Evolutionary conservation across 2,329 filamentous ascomycete genomes (phyloP).

Genomic region (Paecilomyces fulvus): DNA sequence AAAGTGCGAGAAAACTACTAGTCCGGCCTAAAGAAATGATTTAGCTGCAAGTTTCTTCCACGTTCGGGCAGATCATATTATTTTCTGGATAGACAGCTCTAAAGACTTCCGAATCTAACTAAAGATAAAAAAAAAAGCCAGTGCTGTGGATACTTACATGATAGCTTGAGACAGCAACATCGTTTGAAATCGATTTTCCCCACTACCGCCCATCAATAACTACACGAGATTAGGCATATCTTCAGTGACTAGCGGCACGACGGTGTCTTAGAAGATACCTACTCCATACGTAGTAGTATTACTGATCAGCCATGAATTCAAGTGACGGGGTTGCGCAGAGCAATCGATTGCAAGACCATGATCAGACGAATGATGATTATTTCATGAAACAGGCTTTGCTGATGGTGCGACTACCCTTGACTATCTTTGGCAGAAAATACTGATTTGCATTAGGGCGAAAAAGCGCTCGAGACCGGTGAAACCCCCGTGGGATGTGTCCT

Average conservation of each 20-base stretch:
- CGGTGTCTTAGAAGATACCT: not conserved
- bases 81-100: not conserved
- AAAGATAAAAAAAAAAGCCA: not conserved
- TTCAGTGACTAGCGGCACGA: not conserved
- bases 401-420: constrained; percentile 54
- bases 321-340: not conserved
- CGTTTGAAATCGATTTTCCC: not conserved
- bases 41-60: not conserved
- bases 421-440: constrained; percentile 1
- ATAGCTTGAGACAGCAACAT: not conserved
- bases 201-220: not conserved
- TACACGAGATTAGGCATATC: not conserved
- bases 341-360: constrained; percentile 1
- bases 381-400: constrained; percentile 82
- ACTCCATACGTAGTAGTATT: not conserved
- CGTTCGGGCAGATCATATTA: not conserved
- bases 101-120: not conserved
- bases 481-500: constrained; percentile 96
- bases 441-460: constrained; percentile 56
- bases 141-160: not conserved
- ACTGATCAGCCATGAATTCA: not conserved
- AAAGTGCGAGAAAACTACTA: not conserved
- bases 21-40: not conserved
- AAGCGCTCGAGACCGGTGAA: constrained; percentile 77
- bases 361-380: constrained; percentile 37